Base-by-base conservation (phyloP, 495 filamentous ascomycete species). In the Xylaria grammica region DNA sequence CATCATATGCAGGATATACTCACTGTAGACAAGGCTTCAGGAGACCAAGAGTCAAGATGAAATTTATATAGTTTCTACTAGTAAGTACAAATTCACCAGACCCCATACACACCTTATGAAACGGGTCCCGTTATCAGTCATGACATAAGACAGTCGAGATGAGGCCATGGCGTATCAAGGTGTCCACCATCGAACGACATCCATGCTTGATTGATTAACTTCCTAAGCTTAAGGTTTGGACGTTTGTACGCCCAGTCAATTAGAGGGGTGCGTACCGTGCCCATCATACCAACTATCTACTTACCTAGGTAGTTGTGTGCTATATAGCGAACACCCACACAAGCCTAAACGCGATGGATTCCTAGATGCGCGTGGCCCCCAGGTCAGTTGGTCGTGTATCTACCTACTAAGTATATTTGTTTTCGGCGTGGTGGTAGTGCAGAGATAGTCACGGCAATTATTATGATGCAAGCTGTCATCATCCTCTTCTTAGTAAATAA, bases 401-500 rank as follows among this genome's bases (percentile, higher is more conserved):
- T 15, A 42, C 8, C 6, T 36, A 36, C 7, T n/a, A n/a, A n/a
- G n/a, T n/a, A 15, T 42, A 7, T 9, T 3, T 42, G 40, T 42
- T 42, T 17, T 42, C 40, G 40, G 40, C 40, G 5, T 11, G 8
- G 40, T 7, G 40, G 40, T 15, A 17, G 40, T 42, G 40, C 17
- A 3, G 13, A 42, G 17, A 17, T n/a, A n/a, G n/a, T n/a, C n/a
- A n/a, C n/a, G n/a, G 29, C 26, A 57, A 57, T 44, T n/a, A n/a
- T n/a, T n/a, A 22, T 65, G 54, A 67, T 66, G 69, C 64, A 46
- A 51, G 71, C 62, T 71, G 68, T 69, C 66, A 73, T 73, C 71
- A 69, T 73, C 40, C 63, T 61, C 49, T 48, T 45, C 32, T 42
- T 26, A 20, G 36, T n/a, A 48, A 26, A 48, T 57, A 45, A 62